Base-by-base conservation (phyloP, 331 rosid genomes). In the Telfairia occidentalis region DNA sequence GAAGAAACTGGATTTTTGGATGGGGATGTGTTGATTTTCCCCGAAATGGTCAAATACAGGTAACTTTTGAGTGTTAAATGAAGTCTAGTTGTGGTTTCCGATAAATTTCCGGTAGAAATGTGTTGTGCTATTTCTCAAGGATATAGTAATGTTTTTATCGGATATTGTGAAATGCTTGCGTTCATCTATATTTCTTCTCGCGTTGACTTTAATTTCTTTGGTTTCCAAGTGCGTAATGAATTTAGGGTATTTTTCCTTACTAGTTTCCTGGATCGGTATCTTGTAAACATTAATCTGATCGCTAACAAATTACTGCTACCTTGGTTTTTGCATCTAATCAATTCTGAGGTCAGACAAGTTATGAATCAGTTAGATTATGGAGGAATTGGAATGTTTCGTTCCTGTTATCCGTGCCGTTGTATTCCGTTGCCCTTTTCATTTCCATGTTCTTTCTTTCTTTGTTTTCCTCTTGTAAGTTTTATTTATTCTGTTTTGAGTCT, bases 31-130 rank as follows among this genome's bases (percentile, higher is more conserved):
- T 77, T 93, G 84, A 76, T 93, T 78, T 93, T 93, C 71, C 98
- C 98, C 0, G 91, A 89, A 1, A 88, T 93, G 98, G 78, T 93
- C 80, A 89, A 84, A 81, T 93, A 85, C 83, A 88, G 83, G 97
- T 90, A 75, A 75, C 50, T 37, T 71, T 8, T 35, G 50, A 15
- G 48, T 40, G 9, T 74, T 55, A 3, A 2, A 26, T 9, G 3
- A 48, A 42, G 26, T 74, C 10, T 21, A 18, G 37, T 76, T 18
- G 32, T 72, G 48, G 37, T 59, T 71, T 48, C 5, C 24, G 63
- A 70, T 30, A 38, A 49, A 7, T 43, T 29, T 50, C 63, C 32
- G 28, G 42, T 28, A 34, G 58, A 18, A 26, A 12, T 49, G 15
- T 1, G 7, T 18, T 76, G 21, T 24, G 11, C 7, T 34, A 16